Evolutionary conservation across 164 flowering plant species (phyloP), one percentile per base, ranked within the genome.

Genomic region (Aristolochia contorta): DNA sequence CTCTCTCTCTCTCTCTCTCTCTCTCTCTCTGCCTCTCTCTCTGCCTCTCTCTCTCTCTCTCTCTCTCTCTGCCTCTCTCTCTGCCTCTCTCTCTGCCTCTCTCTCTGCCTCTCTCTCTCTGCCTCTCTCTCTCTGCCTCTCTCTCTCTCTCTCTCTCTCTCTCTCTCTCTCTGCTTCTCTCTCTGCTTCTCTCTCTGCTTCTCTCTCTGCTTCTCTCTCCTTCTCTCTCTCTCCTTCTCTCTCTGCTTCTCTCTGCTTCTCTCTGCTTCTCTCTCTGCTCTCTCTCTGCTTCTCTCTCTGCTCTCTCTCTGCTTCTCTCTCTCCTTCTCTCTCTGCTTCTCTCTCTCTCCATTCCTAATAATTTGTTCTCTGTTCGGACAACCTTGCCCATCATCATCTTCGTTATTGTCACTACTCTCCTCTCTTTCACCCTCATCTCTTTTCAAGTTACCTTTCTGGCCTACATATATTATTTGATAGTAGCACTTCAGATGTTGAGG

Each of bases 281-380:
- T 27, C 30, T 27, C 30, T 27, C 30, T 27, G 3, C 5, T 27
- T 27, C 30, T 27, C 30, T 49, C 53, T 41, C 50, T 16, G n/a
- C 2, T 27, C 30, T 27, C 30, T 27, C 30, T 27, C 30, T 27
- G 3, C 5, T 27, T 27, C 30, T 27, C 30, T 49, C 53, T 41
- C 50, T 16, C 18, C n/a, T 2, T 27, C 30, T 27, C 30, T 27
- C 30, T 27, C 30, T 27, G 3, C 5, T 27, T 27, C 30, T 27
- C 30, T 49, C 53, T 41, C 50, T 16, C 18, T 14, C 43, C 63
- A 14, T n/a, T 23, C 47, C 41, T 23, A 54, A 60, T 66, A 60
- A 54, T 60, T 59, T 60, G n/a, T 9, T 18, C 62, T 2, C 18
- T 15, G 15, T 15, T 15, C 7, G 47, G 62, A 59, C 62, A 16